Conservation (phyloP, 2,329 filamentous ascomycete genomes). For the Colletotrichum falcatum region DNA sequence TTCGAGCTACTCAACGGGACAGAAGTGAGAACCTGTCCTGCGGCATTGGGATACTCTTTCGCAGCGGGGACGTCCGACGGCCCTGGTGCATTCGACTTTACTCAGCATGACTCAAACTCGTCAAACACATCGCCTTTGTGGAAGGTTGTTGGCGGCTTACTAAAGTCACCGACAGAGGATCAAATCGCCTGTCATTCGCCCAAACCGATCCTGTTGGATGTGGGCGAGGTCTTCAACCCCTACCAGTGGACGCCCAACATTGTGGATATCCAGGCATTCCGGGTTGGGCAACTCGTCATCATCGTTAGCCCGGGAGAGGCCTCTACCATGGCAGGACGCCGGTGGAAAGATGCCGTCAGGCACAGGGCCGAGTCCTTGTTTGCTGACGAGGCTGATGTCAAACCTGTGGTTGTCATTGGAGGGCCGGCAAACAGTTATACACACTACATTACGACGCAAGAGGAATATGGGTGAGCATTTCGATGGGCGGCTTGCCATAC, state of each 20-base stretch:
- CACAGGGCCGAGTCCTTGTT: slow-evolving; percentile 59
- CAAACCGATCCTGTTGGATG: slow-evolving; percentile 88
- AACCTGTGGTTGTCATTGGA: slow-evolving; percentile 82
- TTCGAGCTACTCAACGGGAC: slow-evolving; percentile 81
- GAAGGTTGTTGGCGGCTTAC: slow-evolving; percentile 76
- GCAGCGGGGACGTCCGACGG: slow-evolving; percentile 91
- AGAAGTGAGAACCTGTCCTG: slow-evolving; percentile 80
- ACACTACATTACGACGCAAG: slow-evolving; percentile 79
- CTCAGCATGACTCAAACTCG: slow-evolving; percentile 79
- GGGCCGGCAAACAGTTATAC: slow-evolving; percentile 91
- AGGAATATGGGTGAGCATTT: slow-evolving; percentile 64
- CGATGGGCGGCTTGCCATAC: slow-evolving; percentile 39
- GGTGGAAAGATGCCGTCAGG: slow-evolving; percentile 81
- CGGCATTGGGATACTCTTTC: slow-evolving; percentile 89
- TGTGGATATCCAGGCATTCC: slow-evolving; percentile 85
- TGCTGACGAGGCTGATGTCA: slow-evolving; percentile 53
- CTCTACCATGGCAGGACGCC: slow-evolving; percentile 89
- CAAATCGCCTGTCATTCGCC: slow-evolving; percentile 82
- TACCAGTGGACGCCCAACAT: slow-evolving; percentile 92
- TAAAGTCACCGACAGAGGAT: slow-evolving; percentile 75
- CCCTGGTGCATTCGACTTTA: slow-evolving; percentile 90
- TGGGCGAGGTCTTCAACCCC: slow-evolving; percentile 79
- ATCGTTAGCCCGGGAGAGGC: slow-evolving; percentile 89
- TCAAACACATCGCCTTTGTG: slow-evolving; percentile 82
- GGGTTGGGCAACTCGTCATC: slow-evolving; percentile 86